Percentiles rank a stretch among this genome's conserved stretches.
Conservation (phyloP, 2,329 filamentous ascomycete genomes). For the Aspergillus ustus region DNA sequence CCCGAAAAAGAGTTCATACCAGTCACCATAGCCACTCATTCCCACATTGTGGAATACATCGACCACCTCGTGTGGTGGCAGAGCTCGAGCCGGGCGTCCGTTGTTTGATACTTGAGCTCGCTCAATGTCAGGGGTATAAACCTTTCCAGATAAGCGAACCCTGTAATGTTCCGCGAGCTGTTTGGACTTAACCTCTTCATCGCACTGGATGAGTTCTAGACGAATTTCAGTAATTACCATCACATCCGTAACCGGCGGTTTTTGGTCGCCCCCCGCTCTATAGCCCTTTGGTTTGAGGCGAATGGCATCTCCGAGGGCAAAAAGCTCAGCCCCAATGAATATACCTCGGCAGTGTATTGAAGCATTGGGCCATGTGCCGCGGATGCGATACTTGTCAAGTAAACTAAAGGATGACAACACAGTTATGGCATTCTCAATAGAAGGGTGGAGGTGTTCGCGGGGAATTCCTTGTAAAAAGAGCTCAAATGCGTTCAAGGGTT, state of each 20-base stretch:
- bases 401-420: conserved; percentile 59
- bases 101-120: conserved; percentile 29
- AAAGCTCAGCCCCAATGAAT: conserved; percentile 61
- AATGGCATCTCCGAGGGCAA: conserved; percentile 59
- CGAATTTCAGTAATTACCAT: conserved; percentile 59
- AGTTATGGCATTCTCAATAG: conserved; percentile 59
- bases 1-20: conserved; percentile 56
- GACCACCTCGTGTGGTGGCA: conserved; percentile 40
- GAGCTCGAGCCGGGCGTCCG: conserved; percentile 25
- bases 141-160: conserved; percentile 55
- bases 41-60: conserved; percentile 43
- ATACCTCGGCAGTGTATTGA: conserved; percentile 58
- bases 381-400: conserved; percentile 57
- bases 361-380: conserved; percentile 59
- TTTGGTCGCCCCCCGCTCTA: conserved; percentile 21
- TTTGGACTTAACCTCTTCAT: conserved; percentile 52
- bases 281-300: conserved; percentile 50
- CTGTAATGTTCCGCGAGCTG: conserved; percentile 52
- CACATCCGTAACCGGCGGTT: conserved; percentile 52
- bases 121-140: conserved; percentile 47
- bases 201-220: conserved; percentile 55
- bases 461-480: conserved; percentile 51
- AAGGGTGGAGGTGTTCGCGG: conserved; percentile 54
- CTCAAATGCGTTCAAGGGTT: conserved; percentile 61
- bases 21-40: conserved; percentile 54